Base-by-base conservation (phyloP, 1,284 basidiomycete species). In the Hymenochaete sp. region DNA sequence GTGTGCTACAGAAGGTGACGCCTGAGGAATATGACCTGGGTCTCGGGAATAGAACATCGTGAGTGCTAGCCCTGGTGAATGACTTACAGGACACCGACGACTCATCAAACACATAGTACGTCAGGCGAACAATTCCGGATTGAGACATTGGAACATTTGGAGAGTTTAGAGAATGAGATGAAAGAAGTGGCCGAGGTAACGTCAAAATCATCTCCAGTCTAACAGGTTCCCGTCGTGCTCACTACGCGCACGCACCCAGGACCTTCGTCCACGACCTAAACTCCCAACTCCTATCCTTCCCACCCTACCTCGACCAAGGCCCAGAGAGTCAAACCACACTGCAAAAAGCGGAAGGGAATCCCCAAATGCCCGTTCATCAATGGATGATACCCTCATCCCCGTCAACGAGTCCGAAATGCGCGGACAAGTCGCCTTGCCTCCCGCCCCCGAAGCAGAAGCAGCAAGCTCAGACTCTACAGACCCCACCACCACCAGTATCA, bases 101-200 rank as follows among this genome's bases (percentile, higher is more conserved):
- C 25, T 31, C 24, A 42, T 19, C 11, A 3, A 16, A 14, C 7
- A 9, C 13, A 2, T 42, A 77, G 73, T 35, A 63, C 63, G 19
- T 55, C 57, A 39, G 52, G 65, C 52, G 47, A 66, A 42, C 65
- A 66, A 11, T 67, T 50, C 22, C 39, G 73, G 49, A 63, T 69
- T 9, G 71, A 71, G 35, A 63, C 74, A 18, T 65, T 65, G 36
- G 59, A 59, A 32, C 73, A 67, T 18, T 62, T 86, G 4, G 72
- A 79, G 46, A 64, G 64, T 22, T 61, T 82, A 38, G 76, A 84
- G 44, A 54, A 52, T 1, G 66, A 71, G 47, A 63, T 80, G 49
- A 63, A 63, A 24, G 69, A 69, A 3, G 63, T 73, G 2, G 70
- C 74, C 44, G 63, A 72, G 60, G 79, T 77, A 46, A 35, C 42